phyloP scores from a whole-genome alignment of 345 rosid genomes.

The Rhodomyrtus tomentosa region DNA sequence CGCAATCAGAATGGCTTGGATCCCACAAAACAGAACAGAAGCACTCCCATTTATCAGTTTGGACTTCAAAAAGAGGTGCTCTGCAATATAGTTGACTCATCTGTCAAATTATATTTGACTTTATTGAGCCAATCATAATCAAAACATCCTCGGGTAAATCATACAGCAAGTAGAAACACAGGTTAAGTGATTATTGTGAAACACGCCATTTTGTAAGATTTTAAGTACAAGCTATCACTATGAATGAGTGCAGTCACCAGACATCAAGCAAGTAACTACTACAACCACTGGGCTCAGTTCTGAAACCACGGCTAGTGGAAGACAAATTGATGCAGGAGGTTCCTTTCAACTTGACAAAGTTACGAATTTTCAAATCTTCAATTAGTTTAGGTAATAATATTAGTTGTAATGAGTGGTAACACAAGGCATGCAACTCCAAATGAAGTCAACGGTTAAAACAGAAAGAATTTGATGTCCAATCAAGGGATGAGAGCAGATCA shows the following conservation, averaged over 20 bases:
- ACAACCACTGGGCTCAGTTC: neutral
- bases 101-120: neutral
- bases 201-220: neutral
- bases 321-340: neutral
- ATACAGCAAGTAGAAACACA: neutral
- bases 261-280: neutral
- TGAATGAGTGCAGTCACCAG: neutral
- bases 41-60: constrained; percentile 92
- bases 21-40: constrained; percentile 78
- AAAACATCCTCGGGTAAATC: neutral
- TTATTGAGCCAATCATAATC: neutral
- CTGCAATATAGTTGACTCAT: constrained; percentile 23
- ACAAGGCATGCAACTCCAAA: neutral
- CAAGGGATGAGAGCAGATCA: neutral
- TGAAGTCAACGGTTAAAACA: neutral
- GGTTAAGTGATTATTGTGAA: neutral
- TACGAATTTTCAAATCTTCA: neutral
- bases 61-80: constrained; percentile 89
- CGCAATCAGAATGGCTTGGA: constrained; percentile 82
- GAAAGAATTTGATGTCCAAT: neutral
- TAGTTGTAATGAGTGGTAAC: neutral
- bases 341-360: neutral
- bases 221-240: neutral
- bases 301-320: neutral
- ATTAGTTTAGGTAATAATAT: neutral